Conservation (phyloP, 305 asterid species). For the Andrographis paniculata region DNA sequence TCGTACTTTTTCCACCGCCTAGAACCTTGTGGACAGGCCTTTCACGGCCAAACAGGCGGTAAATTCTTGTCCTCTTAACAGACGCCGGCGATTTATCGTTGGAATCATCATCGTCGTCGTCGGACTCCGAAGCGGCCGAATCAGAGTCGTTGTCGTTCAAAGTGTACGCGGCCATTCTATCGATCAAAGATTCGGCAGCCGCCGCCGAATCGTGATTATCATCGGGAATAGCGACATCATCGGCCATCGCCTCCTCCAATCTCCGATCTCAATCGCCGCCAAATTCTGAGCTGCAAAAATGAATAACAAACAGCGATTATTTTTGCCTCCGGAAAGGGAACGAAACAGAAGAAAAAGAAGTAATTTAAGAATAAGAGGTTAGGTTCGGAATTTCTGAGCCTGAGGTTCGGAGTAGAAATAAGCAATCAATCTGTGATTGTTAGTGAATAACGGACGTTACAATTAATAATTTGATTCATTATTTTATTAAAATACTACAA, state of each 20-base stretch:
- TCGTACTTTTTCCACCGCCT: slow-evolving; percentile 63
- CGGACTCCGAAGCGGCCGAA: slow-evolving; percentile 75
- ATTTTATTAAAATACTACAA: no score
- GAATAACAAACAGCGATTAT: neutral
- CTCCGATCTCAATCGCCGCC: slow-evolving; percentile 38
- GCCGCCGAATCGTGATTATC: neutral
- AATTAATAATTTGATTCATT: no score
- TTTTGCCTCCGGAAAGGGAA: neutral
- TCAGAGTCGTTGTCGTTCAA: slow-evolving; percentile 32
- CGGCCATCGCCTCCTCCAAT: slow-evolving; percentile 48
- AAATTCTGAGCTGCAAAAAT: neutral
- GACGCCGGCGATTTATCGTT: slow-evolving; percentile 37
- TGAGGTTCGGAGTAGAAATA: neutral
- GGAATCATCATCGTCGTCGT: slow-evolving; percentile 31
- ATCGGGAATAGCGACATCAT: slow-evolving; percentile 29
- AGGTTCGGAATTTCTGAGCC: neutral
- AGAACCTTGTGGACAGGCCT: slow-evolving; percentile 62
- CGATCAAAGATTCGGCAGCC: slow-evolving; percentile 39
- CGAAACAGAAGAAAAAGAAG: neutral
- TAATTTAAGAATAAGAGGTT: neutral
- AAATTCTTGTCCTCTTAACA: slow-evolving; percentile 46
- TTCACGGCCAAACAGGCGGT: slow-evolving; percentile 70
- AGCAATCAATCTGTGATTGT: neutral
- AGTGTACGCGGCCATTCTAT: slow-evolving; percentile 57
- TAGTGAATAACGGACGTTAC: neutral